Base-by-base conservation (phyloP, 352 stramenopile genomes). In the Blastocystis sp. region DNA sequence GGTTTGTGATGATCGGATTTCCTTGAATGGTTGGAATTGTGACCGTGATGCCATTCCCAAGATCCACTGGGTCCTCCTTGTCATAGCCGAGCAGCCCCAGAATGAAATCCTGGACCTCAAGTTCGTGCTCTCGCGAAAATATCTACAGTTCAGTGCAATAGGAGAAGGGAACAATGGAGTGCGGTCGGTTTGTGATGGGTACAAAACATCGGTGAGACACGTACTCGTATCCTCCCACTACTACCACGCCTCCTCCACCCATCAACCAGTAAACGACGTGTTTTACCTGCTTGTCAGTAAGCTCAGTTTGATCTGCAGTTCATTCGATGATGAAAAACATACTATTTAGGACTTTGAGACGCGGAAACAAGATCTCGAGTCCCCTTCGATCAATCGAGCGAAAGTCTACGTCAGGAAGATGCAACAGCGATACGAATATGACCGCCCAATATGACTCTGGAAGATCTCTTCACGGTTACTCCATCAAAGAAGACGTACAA, bases 131-230 rank as follows among this genome's bases (percentile, higher is more conserved):
- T 34, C 46, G 27, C 14, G 69, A 44, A 81, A 81, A 49, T 2
- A 64, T 21, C 69, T 81, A 81, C 3, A 6, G 3, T 49, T 63
- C 1, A 64, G 18, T 48, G 0, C 7, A n/a, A n/a, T 0, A 32
- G 3, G 9, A 0, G 4, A 36, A 24, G 14, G 0, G 1, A 44
- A 64, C 53, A 63, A 61, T n/a, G 40, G 44, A 81, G 6, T 81
- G 44, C 40, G 54, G 48, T 44, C 69, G 69, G n/a, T 64, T 64
- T 11, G 48, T 63, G 29, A 81, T 81, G 16, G 69, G 69, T 1
- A 64, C 48, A 40, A 48, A 29, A 8, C 46, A 21, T 0, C 21
- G 42, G 24, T 81, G 42, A 24, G 42, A 49, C 14, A 63, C 3
- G 32, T 64, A 81, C 29, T 34, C n/a, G 42, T 46, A 64, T 0